Percentiles rank a stretch among this genome's conserved stretches.
Conservation (phyloP, 108 stramenopile genomes). For the Epithemia pelagica region DNA sequence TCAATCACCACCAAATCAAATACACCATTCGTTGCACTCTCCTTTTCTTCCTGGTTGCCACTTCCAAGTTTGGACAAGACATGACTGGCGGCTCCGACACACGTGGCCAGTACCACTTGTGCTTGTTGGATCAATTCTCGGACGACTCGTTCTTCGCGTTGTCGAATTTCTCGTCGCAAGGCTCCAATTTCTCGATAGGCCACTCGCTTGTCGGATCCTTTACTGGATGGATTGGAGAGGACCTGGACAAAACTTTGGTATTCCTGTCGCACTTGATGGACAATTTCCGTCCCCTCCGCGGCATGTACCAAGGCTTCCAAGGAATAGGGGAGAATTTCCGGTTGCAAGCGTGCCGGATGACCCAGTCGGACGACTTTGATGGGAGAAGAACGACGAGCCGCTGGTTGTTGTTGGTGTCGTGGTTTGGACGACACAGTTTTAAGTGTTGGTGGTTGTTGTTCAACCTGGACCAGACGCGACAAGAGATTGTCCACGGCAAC, state of each 20-base stretch:
- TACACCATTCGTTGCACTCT: not conserved
- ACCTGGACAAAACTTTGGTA: slow-evolving; percentile 52
- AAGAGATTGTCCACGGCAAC: slow-evolving; percentile 97
- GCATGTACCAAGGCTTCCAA: slow-evolving; percentile 85
- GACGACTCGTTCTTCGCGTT: slow-evolving; percentile 87
- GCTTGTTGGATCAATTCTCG: slow-evolving; percentile 57
- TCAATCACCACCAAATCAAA: slow-evolving; percentile 99
- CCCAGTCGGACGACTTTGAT: slow-evolving; percentile 91
- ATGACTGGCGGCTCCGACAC: slow-evolving; percentile 76
- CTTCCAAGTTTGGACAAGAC: slow-evolving; percentile 28
- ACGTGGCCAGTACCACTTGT: slow-evolving; percentile 86
- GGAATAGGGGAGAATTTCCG: slow-evolving; percentile 71
- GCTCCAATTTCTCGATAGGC: slow-evolving; percentile 71
- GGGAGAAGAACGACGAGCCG: no score
- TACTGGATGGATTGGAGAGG: slow-evolving; percentile 36
- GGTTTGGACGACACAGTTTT: slow-evolving; percentile 7
- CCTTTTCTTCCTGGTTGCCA: slow-evolving; percentile 6
- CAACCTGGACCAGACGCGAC: slow-evolving; percentile 58
- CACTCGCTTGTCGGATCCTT: slow-evolving; percentile 39
- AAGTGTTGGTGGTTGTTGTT: slow-evolving; percentile 5
- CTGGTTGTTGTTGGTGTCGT: slow-evolving; percentile 15
- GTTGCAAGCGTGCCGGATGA: slow-evolving; percentile 90
- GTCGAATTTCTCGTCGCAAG: slow-evolving; percentile 79
- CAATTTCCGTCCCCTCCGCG: slow-evolving; percentile 93
- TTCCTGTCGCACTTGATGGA: slow-evolving; percentile 84